These are phyloP conservation scores for Sarocladium strictum DNA, from an alignment of 2,329 filamentous ascomycete genomes.

Conservation along the genomic window DNA sequence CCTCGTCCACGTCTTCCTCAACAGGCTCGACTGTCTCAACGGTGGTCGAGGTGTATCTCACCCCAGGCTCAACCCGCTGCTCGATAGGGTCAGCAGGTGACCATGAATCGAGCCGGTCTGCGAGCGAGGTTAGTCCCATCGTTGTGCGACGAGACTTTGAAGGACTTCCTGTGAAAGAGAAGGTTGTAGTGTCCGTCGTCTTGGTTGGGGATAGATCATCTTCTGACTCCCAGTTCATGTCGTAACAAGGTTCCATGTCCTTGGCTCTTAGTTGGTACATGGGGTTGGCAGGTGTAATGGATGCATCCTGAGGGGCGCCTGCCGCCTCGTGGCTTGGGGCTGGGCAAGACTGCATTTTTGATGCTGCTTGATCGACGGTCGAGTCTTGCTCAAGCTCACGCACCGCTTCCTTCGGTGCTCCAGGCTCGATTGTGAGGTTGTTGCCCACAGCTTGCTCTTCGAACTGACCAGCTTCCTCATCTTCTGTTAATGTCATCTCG, in stretches of 20 bases:
- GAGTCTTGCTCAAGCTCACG: not conserved
- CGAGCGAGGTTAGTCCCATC: constrained; percentile 58
- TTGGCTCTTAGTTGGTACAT: constrained; percentile 38
- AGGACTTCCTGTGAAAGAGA: constrained; percentile 1
- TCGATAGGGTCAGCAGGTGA: constrained; percentile 46
- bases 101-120: constrained; percentile 57
- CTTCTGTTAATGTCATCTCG: too few species aligned
- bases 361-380: not conserved
- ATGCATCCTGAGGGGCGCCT: not conserved
- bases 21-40: not conserved
- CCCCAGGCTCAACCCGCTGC: constrained; percentile 14
- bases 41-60: not conserved
- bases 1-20: not conserved
- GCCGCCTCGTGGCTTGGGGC: not conserved
- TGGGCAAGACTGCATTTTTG: not conserved
- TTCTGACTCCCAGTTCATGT: constrained; percentile 47
- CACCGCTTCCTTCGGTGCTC: constrained; percentile 7
- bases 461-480: too few species aligned
- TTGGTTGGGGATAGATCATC: constrained; percentile 37
- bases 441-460: too few species aligned
- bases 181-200: constrained; percentile 13
- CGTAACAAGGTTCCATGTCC: constrained; percentile 37
- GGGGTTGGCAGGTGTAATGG: constrained; percentile 11
- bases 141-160: constrained; percentile 22
- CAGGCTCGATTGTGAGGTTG: too few species aligned